Conservation (phyloP, 805 yeast species). For the Pichia ethanolica region DNA sequence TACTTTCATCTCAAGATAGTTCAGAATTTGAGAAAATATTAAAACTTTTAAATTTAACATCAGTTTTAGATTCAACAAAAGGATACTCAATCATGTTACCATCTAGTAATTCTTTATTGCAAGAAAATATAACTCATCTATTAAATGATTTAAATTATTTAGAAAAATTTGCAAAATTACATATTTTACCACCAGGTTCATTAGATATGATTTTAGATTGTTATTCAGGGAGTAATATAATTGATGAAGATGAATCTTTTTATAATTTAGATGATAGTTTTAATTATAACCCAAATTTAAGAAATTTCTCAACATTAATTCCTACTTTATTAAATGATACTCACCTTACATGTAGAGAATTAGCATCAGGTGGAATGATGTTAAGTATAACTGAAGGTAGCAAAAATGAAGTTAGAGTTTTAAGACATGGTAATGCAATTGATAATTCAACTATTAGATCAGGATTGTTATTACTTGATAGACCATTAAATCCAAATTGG, state of each 20-base stretch:
- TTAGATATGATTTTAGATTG: conserved; percentile 42
- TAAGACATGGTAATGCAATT: conserved; percentile 57
- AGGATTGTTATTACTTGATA: conserved; percentile 60
- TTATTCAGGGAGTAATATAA: conserved; percentile 7
- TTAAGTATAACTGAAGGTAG: conserved; percentile 39
- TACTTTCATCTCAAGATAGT: conserved; percentile 49
- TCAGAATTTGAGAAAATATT: conserved; percentile 39
- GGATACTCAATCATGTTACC: conserved; percentile 70
- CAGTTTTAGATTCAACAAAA: conserved; percentile 32
- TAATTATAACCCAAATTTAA: background rate
- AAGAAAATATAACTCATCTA: conserved; percentile 41
- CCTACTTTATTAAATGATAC: conserved; percentile 39
- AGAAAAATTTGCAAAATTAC: conserved; percentile 54
- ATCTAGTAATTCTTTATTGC: conserved; percentile 44
- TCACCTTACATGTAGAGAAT: conserved; percentile 36
- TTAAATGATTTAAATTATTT: conserved; percentile 31
- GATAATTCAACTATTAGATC: conserved; percentile 14
- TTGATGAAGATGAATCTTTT: too few species aligned
- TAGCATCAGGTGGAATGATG: conserved; percentile 32
- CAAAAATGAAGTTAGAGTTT: conserved; percentile 50
- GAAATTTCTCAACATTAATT: conserved; percentile 18
- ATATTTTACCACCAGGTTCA: conserved; percentile 57
- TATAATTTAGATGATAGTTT: too few species aligned
- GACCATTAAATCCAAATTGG: conserved; percentile 64
- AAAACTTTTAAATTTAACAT: conserved; percentile 33